Conservation (phyloP, 2,329 filamentous ascomycete genomes). For the Scedosporium aurantiacum region DNA sequence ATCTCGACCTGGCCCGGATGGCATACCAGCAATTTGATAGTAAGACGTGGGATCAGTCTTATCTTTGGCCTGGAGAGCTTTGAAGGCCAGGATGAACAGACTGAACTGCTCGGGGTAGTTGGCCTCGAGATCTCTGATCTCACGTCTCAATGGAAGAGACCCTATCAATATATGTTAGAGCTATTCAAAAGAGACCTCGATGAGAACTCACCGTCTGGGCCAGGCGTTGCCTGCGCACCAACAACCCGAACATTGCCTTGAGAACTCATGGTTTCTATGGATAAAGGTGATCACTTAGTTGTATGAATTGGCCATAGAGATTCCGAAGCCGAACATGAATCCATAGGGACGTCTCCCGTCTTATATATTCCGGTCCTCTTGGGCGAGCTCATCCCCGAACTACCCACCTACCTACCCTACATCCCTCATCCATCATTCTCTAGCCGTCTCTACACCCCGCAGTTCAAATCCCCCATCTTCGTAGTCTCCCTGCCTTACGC, state of each 20-base stretch:
- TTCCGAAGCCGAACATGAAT: no score
- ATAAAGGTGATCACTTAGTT: no score
- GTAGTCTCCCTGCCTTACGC: neutral
- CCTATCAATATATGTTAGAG: neutral
- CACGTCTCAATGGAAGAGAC: conserved; percentile 36
- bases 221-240: neutral
- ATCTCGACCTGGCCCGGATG: neutral
- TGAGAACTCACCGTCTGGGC: neutral
- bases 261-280: neutral
- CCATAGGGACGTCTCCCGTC: no score
- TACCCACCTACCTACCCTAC: neutral
- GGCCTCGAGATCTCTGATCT: conserved; percentile 56
- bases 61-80: conserved; percentile 56
- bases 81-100: conserved; percentile 64
- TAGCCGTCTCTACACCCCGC: neutral
- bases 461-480: neutral
- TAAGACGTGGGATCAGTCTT: conserved; percentile 59
- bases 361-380: no score
- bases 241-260: neutral
- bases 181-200: neutral
- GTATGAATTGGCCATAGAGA: no score
- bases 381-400: no score
- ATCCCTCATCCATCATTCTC: neutral
- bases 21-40: conserved; percentile 65
- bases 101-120: conserved; percentile 57